Evolutionary conservation across 1,284 basidiomycete species (phyloP), one percentile per base, ranked within the genome.

Genomic region (Melampsora medusae): DNA sequence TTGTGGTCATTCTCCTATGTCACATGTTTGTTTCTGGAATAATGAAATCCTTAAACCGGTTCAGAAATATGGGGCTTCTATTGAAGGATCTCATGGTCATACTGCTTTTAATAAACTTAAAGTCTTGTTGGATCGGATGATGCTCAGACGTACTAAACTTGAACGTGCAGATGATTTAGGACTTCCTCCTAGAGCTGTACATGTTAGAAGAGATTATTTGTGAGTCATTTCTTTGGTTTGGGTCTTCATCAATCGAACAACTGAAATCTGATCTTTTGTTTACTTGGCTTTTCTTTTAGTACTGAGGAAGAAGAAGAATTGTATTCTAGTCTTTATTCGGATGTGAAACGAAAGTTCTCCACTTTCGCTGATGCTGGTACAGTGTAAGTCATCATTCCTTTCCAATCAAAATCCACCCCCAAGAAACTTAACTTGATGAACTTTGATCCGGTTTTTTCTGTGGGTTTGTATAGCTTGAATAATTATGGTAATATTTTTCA

Each of bases 131-230:
- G 93, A 96, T 82, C 86, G 92, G 76, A 93, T 99, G 91, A 99
- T 99, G 97, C 87, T 99, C 66, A 89, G 95, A 25, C 59, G 74
- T 31, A 76, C 74, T 17, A 81, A 93, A 89, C 85, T 99, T 53
- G 92, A 99, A 88, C 88, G 92, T 67, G 96, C 96, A 0, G 97
- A 99, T 81, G 97, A 99, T 83, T 89, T 99, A 67, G 97, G 94
- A 5, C 85, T 99, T n/a, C 97, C 97, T 2, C 97, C 97, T 3
- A 88, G 97, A 53, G 95, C 90, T 0, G 91, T 99, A 60, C 87
- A 92, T 70, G 90, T 99, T 78, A 89, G 93, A 53, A 87, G 90
- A 69, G 96, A 99, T 83, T 91, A 91, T 83, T 99, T 99, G 86
- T 97, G 92, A 78, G 92, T 93, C 0, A 93, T 97, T 19, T 42